phyloP scores from a whole-genome alignment of 2,329 filamentous ascomycete species.

The Aspergillus pseudoviridinutans region DNA sequence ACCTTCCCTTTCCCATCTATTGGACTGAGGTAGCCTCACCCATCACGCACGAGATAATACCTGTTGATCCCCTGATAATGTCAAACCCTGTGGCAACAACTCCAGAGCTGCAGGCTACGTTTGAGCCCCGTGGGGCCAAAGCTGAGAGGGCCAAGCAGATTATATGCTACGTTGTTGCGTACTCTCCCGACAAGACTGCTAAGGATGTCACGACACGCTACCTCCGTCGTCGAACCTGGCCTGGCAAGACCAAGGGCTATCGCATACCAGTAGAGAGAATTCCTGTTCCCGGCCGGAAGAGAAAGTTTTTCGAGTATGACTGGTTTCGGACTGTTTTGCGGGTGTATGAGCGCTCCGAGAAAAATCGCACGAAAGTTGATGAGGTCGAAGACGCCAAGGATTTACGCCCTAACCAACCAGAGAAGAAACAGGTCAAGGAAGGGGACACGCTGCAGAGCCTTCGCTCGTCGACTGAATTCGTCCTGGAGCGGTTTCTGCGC shows the following conservation, averaged over 20 bases:
- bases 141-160: constrained; percentile 85
- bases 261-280: constrained; percentile 76
- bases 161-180: constrained; percentile 82
- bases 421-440: constrained; percentile 69
- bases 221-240: constrained; percentile 73
- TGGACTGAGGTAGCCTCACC: constrained; percentile 90
- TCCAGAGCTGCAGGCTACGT: constrained; percentile 65
- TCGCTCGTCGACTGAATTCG: constrained; percentile 79
- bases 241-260: constrained; percentile 84
- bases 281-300: constrained; percentile 70
- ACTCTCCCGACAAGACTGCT: constrained; percentile 77
- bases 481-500: constrained; percentile 79
- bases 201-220: constrained; percentile 96
- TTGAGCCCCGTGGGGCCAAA: constrained; percentile 78
- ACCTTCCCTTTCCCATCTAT: constrained; percentile 81
- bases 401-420: constrained; percentile 66
- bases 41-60: constrained; percentile 70
- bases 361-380: constrained; percentile 64
- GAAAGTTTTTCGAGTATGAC: constrained; percentile 75
- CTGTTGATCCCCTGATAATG: constrained; percentile 70
- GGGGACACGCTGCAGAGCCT: constrained; percentile 84
- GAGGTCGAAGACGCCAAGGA: constrained; percentile 75
- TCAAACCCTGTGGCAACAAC: constrained; percentile 66
- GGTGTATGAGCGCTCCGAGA: constrained; percentile 58
- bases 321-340: constrained; percentile 84